These are phyloP conservation scores for Syzygium aromaticum DNA, from an alignment of 345 rosid species.

Conservation along the genomic window DNA sequence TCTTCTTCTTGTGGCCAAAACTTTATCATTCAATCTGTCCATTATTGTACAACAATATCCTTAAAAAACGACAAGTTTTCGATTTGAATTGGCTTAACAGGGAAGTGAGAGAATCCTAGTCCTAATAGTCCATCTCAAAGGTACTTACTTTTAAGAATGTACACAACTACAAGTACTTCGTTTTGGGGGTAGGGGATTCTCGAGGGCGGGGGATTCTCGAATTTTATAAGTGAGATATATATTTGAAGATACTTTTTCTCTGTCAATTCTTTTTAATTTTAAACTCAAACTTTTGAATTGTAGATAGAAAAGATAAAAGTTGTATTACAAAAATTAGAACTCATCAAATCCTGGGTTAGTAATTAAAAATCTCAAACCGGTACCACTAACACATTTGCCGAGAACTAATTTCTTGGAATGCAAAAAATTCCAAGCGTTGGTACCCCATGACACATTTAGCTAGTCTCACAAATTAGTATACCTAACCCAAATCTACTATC, in stretches of 20 bases:
- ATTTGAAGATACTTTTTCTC: not conserved
- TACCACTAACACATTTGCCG: not conserved
- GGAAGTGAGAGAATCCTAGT: not conserved
- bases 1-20: not conserved
- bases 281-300: not conserved
- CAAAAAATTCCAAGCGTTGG: no score
- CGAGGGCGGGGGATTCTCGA: not conserved
- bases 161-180: not conserved
- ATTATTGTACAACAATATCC: not conserved
- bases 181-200: not conserved
- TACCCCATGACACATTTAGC: not conserved
- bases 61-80: not conserved
- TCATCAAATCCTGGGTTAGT: not conserved
- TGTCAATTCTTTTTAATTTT: not conserved
- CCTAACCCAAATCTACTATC: not conserved
- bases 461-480: not conserved
- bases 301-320: not conserved
- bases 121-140: accelerated
- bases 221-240: not conserved
- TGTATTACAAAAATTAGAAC: not conserved
- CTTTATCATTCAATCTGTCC: not conserved
- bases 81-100: not conserved
- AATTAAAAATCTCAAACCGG: not conserved
- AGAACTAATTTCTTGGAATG: no score
- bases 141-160: not conserved